Conservation (phyloP, 257 asterid genomes). For the Anisodus tanguticus region DNA sequence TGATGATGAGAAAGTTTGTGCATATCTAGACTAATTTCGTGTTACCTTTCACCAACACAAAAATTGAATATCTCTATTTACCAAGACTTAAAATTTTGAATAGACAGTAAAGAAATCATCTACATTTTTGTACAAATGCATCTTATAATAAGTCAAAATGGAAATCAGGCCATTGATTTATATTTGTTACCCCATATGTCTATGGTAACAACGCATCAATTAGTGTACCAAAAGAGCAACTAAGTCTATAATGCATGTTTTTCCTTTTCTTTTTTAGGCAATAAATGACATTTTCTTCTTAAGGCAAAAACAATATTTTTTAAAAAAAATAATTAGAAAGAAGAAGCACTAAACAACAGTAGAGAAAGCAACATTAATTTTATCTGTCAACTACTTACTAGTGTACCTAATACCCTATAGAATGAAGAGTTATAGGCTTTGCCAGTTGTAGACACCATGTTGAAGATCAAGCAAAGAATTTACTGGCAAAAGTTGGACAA, state of each 20-base stretch:
- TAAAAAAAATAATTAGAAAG: background rate
- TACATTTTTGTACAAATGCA: too few species aligned
- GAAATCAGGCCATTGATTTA: background rate
- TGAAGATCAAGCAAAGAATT: constrained; percentile 25
- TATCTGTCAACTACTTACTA: constrained; percentile 17
- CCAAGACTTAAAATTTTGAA: too few species aligned
- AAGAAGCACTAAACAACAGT: background rate
- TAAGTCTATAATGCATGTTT: background rate
- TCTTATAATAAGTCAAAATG: background rate
- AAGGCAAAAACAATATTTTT: background rate
- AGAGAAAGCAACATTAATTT: constrained; percentile 18
- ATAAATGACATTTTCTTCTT: background rate
- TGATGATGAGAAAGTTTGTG: too few species aligned
- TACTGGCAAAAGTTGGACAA: constrained; percentile 8
- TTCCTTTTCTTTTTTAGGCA: too few species aligned
- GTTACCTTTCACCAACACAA: too few species aligned
- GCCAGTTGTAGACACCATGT: constrained; percentile 31
- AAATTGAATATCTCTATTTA: too few species aligned
- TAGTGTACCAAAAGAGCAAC: background rate
- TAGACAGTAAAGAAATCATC: too few species aligned
- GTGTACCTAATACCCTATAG: constrained; percentile 27
- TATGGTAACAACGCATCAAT: background rate
- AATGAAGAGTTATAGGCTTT: constrained; percentile 24
- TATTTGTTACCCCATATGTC: background rate
- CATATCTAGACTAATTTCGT: too few species aligned